Conservation (phyloP, 768 basidiomycete species). For the Termitomyces sp. region DNA sequence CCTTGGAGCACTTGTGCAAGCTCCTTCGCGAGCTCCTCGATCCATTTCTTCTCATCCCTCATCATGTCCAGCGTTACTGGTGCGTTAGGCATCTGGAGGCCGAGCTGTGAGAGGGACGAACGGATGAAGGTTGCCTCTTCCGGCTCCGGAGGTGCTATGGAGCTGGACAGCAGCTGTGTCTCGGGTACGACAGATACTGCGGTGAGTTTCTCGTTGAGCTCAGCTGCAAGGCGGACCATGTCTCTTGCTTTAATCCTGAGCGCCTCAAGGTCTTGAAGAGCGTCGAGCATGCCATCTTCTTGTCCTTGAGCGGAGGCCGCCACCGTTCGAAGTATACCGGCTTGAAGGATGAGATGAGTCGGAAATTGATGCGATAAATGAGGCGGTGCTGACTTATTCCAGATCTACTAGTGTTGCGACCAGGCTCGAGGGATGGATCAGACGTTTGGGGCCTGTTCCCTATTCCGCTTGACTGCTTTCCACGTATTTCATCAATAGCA, state of each 20-base stretch:
- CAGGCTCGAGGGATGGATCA: not conserved
- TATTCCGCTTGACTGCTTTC: slow-evolving; percentile 15
- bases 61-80: slow-evolving; percentile 90
- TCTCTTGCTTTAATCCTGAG: slow-evolving; percentile 89
- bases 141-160: slow-evolving; percentile 41
- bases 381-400: slow-evolving; percentile 48
- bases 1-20: slow-evolving; percentile 67
- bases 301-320: slow-evolving; percentile 61
- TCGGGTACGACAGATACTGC: slow-evolving; percentile 23
- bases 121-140: slow-evolving; percentile 87
- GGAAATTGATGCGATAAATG: not conserved
- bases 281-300: slow-evolving; percentile 63
- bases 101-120: slow-evolving; percentile 85
- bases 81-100: slow-evolving; percentile 69
- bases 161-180: slow-evolving; percentile 21
- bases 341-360: not conserved
- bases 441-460: slow-evolving; percentile 2
- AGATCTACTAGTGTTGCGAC: slow-evolving; percentile 23
- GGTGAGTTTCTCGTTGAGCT: slow-evolving; percentile 79
- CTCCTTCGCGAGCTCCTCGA: slow-evolving; percentile 77
- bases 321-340: slow-evolving; percentile 74
- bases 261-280: slow-evolving; percentile 83
- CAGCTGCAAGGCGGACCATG: slow-evolving; percentile 86
- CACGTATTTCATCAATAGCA: not conserved
- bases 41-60: slow-evolving; percentile 74